phyloP scores from a whole-genome alignment of 2,329 filamentous ascomycete species.

The Aspergillus hortae region DNA sequence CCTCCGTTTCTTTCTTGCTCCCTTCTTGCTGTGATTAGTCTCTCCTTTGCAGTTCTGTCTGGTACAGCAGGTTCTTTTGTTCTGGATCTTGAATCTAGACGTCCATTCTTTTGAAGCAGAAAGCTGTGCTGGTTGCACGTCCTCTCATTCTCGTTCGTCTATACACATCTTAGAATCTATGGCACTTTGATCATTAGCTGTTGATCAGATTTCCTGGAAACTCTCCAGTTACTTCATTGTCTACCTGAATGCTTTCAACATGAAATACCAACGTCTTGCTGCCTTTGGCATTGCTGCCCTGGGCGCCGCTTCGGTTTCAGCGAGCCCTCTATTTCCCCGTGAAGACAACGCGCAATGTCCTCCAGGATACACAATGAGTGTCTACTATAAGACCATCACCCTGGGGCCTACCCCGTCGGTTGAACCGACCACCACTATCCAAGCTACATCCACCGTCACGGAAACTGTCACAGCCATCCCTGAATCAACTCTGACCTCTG shows the following conservation, averaged over 20 bases:
- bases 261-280: conserved; percentile 25
- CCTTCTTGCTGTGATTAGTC: background rate
- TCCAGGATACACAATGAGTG: conserved; percentile 23
- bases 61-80: conserved; percentile 19
- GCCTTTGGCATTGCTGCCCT: conserved; percentile 23
- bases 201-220: conserved; percentile 4
- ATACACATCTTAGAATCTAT: background rate
- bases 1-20: background rate
- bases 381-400: conserved; percentile 26
- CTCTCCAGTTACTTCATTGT: conserved; percentile 3
- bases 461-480: conserved; percentile 6
- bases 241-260: conserved; percentile 10
- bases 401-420: conserved; percentile 10
- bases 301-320: conserved; percentile 22
- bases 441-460: conserved; percentile 6
- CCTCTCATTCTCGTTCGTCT: conserved; percentile 10
- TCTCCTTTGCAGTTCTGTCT: conserved; percentile 17
- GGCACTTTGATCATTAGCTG: background rate
- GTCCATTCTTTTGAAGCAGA: conserved; percentile 20
- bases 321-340: conserved; percentile 15
- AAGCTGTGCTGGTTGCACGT: conserved; percentile 18
- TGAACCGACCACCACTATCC: conserved; percentile 10
- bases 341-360: conserved; percentile 21
- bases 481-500: conserved; percentile 2
- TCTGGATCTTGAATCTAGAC: conserved; percentile 25